These are phyloP conservation scores for Akebia trifoliata DNA, from an alignment of 164 flowering plant genomes.

Conservation along the genomic window DNA sequence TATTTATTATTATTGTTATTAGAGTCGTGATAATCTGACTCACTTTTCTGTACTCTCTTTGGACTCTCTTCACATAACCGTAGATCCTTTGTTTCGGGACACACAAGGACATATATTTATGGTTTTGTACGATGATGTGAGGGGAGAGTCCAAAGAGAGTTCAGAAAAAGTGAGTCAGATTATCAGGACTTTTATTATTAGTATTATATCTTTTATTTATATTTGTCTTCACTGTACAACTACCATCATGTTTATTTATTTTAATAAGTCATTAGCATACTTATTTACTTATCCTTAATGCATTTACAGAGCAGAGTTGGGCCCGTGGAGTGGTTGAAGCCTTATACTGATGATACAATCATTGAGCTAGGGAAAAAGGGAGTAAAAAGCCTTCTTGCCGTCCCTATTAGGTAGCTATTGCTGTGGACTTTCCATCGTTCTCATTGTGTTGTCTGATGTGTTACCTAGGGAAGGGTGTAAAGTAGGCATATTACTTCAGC, in stretches of 20 bases:
- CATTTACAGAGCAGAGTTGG: slow-evolving; percentile 91
- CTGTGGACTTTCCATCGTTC: neutral
- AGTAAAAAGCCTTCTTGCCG: slow-evolving; percentile 83
- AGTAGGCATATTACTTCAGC: neutral
- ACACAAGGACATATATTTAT: too few relatives aligned
- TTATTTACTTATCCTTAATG: slow-evolving; percentile 6
- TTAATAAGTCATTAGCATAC: neutral
- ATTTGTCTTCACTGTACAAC: neutral
- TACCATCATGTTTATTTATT: neutral
- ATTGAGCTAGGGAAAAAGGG: slow-evolving; percentile 83
- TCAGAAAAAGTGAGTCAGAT: too few relatives aligned
- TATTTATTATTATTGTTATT: too few relatives aligned
- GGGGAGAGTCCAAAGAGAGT: too few relatives aligned
- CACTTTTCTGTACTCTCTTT: too few relatives aligned
- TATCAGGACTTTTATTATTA: too few relatives aligned
- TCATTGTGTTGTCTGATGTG: neutral
- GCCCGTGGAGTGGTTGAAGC: slow-evolving; percentile 98
- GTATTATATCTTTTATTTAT: neutral
- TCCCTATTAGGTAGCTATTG: slow-evolving; percentile 73
- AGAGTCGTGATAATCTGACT: too few relatives aligned
- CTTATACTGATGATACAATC: slow-evolving; percentile 94
- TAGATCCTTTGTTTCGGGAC: too few relatives aligned
- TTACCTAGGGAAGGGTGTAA: neutral
- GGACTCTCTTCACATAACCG: too few relatives aligned
- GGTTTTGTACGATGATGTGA: too few relatives aligned